phyloP scores from a whole-genome alignment of 768 basidiomycete species.

The Cystobasidiopsis lactophilus region DNA sequence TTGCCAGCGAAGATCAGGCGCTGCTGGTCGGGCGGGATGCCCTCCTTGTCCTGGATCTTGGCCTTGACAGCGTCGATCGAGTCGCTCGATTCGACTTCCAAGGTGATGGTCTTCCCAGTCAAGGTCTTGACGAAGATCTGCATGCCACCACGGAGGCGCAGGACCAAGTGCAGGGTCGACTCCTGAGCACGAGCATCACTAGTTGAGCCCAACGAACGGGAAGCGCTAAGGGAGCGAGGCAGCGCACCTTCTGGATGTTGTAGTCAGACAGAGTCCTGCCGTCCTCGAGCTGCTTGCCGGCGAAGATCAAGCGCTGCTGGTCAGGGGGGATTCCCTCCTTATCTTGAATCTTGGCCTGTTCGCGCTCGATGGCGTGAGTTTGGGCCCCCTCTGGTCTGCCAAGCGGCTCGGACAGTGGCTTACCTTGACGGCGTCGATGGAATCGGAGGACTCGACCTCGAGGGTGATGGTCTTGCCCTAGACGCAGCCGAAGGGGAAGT shows the following conservation, averaged over 20 bases:
- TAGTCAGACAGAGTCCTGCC: too few species aligned
- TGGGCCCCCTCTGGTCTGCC: too few species aligned
- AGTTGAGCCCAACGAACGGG: conserved; percentile 73
- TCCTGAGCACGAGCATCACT: conserved; percentile 74
- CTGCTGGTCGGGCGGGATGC: conserved; percentile 82
- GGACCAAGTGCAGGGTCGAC: conserved; percentile 73
- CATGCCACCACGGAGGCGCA: conserved; percentile 41
- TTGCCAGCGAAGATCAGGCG: conserved; percentile 98
- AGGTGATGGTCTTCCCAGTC: conserved; percentile 40
- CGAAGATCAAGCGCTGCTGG: conserved; percentile 31
- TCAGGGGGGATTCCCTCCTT: conserved; percentile 1
- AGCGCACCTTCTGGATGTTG: too few species aligned
- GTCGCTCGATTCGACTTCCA: conserved; percentile 73
- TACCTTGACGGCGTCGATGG: conserved; percentile 82
- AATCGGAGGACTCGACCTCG: conserved; percentile 80
- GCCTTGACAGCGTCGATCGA: conserved; percentile 93
- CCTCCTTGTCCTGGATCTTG: conserved; percentile 42
- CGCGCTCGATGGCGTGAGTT: too few species aligned
- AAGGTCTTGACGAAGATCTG: conserved; percentile 25
- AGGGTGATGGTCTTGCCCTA: conserved; percentile 40
- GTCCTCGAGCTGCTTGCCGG: conserved; percentile 38
- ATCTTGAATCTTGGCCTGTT: background rate
- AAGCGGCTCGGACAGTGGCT: too few species aligned
- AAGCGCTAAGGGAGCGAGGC: conserved; percentile 27
- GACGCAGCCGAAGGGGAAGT: too few species aligned